Conservation (phyloP, 192 early-diverging fungal species). For the Oehlia diaphana region DNA sequence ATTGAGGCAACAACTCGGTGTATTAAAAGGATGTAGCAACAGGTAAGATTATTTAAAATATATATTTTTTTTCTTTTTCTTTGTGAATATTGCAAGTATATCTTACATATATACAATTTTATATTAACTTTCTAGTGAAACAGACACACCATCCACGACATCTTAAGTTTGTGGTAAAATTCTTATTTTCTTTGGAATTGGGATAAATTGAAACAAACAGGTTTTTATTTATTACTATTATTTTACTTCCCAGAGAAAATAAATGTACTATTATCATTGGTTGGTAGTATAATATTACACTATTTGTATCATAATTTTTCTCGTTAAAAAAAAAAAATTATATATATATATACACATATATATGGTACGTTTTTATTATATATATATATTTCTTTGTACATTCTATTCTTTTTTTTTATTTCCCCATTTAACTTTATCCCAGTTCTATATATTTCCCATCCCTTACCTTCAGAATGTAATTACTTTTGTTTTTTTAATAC, state of each 20-base stretch:
- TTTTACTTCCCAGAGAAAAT: too few species aligned
- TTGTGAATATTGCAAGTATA: background rate
- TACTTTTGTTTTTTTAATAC: conserved; percentile 26
- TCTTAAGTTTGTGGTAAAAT: background rate
- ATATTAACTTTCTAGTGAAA: background rate
- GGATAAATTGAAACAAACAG: too few species aligned
- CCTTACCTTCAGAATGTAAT: conserved; percentile 7
- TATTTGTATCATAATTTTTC: background rate
- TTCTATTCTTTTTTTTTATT: background rate
- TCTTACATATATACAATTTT: background rate
- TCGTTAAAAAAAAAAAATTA: background rate
- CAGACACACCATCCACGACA: background rate
- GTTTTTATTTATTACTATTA: too few species aligned
- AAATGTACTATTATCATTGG: background rate
- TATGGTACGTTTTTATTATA: conserved; percentile 6
- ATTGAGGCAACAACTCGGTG: conserved; percentile 45
- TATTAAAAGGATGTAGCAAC: conserved; percentile 36
- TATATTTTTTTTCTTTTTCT: background rate
- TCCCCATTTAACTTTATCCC: background rate
- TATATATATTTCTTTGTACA: too few species aligned
- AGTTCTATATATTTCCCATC: conserved; percentile 1
- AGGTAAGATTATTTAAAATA: background rate
- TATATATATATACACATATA: conserved; percentile 17
- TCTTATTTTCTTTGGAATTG: too few species aligned
- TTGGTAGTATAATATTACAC: background rate